Evolutionary conservation across 345 rosid species (phyloP).

Genomic region (Tarenaya hassleriana): DNA sequence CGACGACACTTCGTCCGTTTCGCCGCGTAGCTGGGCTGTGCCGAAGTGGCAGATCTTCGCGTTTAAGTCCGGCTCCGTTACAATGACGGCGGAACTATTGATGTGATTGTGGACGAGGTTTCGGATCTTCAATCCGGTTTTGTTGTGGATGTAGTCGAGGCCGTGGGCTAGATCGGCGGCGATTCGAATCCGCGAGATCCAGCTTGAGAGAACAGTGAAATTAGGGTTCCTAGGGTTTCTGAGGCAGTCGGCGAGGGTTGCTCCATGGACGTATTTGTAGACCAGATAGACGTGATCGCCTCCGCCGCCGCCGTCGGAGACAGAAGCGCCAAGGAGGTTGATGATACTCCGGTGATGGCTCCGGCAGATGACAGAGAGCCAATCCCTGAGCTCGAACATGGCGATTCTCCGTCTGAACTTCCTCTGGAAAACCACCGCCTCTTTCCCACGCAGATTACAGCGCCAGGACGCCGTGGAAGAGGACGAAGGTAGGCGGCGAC

Average conservation of each 20-base stretch:
- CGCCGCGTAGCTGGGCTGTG: conserved; percentile 75
- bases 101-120: conserved; percentile 68
- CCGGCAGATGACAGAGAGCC: conserved; percentile 52
- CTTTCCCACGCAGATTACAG: conserved; percentile 52
- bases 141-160: conserved; percentile 81
- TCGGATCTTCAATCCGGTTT: conserved; percentile 49
- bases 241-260: conserved; percentile 57
- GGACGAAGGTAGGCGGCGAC: conserved; percentile 47
- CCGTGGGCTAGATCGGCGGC: conserved; percentile 78
- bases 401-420: conserved; percentile 53
- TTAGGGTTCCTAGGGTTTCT: conserved; percentile 53
- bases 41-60: conserved; percentile 84
- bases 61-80: conserved; percentile 56
- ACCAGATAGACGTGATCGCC: conserved; percentile 69
- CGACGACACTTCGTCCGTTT: conserved; percentile 34
- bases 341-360: conserved; percentile 68
- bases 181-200: conserved; percentile 83
- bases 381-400: conserved; percentile 35
- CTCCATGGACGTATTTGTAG: conserved; percentile 60
- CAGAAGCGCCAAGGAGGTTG: conserved; percentile 63
- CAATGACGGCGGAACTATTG: conserved; percentile 56
- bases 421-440: conserved; percentile 65
- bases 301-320: conserved; percentile 26
- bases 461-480: conserved; percentile 77
- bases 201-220: conserved; percentile 61